phyloP scores from a whole-genome alignment of 2,329 filamentous ascomycete genomes.

The Gaeumannomyces sp. region DNA sequence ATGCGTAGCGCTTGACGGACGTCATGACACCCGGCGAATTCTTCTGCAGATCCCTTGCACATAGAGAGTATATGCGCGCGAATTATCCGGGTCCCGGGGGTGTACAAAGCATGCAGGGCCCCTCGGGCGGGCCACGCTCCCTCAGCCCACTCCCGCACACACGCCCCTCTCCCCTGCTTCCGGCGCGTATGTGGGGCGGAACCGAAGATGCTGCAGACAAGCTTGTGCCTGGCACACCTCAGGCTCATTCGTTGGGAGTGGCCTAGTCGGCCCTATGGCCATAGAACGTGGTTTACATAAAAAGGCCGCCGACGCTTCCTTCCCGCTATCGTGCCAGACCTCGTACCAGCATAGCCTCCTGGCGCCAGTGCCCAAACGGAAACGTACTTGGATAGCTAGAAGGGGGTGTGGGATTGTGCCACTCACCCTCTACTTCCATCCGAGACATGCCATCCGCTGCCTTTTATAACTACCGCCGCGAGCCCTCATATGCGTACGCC shows the following conservation, averaged over 20 bases:
- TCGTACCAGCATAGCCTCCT: neutral
- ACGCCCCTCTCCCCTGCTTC: neutral
- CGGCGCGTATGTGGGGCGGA: too few species aligned
- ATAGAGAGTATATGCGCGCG: neutral
- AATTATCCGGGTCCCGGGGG: neutral
- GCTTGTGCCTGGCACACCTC: neutral
- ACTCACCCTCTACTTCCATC: neutral
- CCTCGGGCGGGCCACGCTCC: too few species aligned
- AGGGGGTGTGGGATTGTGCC: neutral
- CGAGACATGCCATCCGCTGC: neutral
- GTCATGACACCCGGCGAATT: neutral
- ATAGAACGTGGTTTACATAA: neutral
- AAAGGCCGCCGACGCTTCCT: neutral
- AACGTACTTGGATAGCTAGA: neutral
- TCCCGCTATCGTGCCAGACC: neutral
- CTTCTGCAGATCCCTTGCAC: neutral
- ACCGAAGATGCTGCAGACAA: neutral
- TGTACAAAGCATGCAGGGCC: neutral
- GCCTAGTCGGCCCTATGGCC: neutral
- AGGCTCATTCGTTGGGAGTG: neutral
- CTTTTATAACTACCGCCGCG: neutral
- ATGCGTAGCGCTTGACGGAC: neutral
- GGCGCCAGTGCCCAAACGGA: neutral
- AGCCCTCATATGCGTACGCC: neutral
- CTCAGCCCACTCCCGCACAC: neutral